phyloP scores from a whole-genome alignment of 352 stramenopile species.

The Pythium periplocum region DNA sequence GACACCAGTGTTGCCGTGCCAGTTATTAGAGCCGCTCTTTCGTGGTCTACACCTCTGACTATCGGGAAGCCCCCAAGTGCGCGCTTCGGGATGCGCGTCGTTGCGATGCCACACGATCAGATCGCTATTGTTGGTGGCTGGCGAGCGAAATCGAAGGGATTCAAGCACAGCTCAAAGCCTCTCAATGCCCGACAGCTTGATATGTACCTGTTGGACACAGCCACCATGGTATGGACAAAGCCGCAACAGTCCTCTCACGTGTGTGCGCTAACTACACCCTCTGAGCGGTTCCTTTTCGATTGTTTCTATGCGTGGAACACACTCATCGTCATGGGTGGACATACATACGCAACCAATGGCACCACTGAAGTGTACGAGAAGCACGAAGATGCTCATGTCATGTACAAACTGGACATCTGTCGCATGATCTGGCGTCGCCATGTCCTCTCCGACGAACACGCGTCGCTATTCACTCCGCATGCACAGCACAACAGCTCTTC shows the following conservation, averaged over 20 bases:
- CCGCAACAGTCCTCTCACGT: conserved; percentile 17
- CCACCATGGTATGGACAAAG: conserved; percentile 23
- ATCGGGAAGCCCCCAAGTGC: conserved; percentile 43
- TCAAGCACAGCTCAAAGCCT: not conserved
- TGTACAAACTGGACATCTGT: conserved; percentile 59
- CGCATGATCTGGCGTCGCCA: conserved; percentile 71
- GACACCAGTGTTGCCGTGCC: not conserved
- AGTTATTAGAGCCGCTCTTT: conserved; percentile 4
- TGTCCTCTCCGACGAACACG: conserved; percentile 14
- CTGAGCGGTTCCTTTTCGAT: conserved; percentile 18
- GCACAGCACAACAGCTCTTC: conserved; percentile 7
- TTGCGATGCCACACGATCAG: conserved; percentile 13
- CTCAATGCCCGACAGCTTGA: conserved; percentile 1
- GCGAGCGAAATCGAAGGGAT: not conserved
- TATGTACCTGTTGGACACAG: conserved; percentile 16
- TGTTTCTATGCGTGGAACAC: conserved; percentile 13
- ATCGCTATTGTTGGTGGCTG: conserved; percentile 17
- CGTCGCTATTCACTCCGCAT: conserved; percentile 1
- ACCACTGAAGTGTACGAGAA: conserved; percentile 9
- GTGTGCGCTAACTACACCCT: conserved; percentile 11
- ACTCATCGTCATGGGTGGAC: conserved; percentile 16
- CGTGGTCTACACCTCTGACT: conserved; percentile 36
- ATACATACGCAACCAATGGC: conserved; percentile 15
- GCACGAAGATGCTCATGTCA: conserved; percentile 5
- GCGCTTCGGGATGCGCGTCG: conserved; percentile 39